phyloP scores from a whole-genome alignment of 495 filamentous ascomycete species.

The Daldinia decipiens region DNA sequence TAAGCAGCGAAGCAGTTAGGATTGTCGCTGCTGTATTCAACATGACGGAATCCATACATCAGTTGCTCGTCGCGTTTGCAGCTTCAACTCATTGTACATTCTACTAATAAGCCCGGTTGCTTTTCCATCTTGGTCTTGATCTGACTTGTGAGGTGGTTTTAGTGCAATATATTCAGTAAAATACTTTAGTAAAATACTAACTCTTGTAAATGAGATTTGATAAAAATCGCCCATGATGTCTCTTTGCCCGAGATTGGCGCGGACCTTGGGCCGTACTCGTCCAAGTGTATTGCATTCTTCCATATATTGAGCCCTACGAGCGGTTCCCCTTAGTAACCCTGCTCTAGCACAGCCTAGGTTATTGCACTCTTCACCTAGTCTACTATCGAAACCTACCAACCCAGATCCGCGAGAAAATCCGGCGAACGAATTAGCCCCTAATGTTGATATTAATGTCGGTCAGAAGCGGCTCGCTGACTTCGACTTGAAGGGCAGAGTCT shows the following conservation, averaged over 20 bases:
- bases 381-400: conserved; percentile 28
- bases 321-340: not conserved
- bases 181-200: not conserved
- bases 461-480: conserved; percentile 54
- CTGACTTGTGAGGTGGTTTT: not conserved
- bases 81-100: not conserved
- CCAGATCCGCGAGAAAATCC: conserved; percentile 44
- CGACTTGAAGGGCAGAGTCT: conserved; percentile 67
- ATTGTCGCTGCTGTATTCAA: not conserved
- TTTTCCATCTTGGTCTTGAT: not conserved
- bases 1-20: not conserved
- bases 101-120: not conserved
- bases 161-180: not conserved
- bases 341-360: conserved; percentile 1
- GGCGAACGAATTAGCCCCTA: conserved; percentile 35
- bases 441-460: conserved; percentile 40
- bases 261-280: conserved; percentile 15
- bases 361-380: conserved; percentile 21
- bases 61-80: not conserved
- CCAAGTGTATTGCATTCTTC: conserved; percentile 8
- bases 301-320: not conserved
- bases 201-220: conserved; percentile 17
- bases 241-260: conserved; percentile 33
- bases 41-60: conserved; percentile 35
- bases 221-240: conserved; percentile 24